A percentile compares a stretch with the other conserved stretches of the same genome.
phyloP scores from a whole-genome alignment of 2,329 filamentous ascomycete species.

The Penicillium sp. region DNA sequence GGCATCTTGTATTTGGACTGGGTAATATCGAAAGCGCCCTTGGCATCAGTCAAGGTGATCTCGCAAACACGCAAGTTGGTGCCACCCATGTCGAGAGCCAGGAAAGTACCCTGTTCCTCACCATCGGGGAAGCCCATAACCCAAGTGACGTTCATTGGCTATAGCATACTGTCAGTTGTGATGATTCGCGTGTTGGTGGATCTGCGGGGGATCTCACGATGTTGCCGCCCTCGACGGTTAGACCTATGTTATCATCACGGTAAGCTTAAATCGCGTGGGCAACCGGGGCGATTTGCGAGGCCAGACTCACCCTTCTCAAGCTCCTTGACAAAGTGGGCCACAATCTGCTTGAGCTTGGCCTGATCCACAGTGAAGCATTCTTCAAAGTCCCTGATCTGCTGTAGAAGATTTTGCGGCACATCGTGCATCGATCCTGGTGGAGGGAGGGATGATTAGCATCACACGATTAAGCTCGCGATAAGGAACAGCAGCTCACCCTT shows the following conservation, averaged over 20 bases:
- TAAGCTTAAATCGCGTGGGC: not conserved
- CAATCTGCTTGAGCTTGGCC: slow-evolving; percentile 83
- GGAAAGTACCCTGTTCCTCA: slow-evolving; percentile 80
- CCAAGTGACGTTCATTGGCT: slow-evolving; percentile 99
- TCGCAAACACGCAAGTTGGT: slow-evolving; percentile 95
- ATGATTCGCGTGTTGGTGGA: not conserved
- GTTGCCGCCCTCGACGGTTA: slow-evolving; percentile 83
- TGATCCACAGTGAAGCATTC: slow-evolving; percentile 76
- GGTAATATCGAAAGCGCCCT: slow-evolving; percentile 89
- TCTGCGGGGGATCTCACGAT: slow-evolving; percentile 64
- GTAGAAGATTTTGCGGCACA: slow-evolving; percentile 78
- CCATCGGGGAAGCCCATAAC: slow-evolving; percentile 88
- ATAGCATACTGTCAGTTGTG: not conserved
- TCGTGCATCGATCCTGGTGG: slow-evolving; percentile 80
- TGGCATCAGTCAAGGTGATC: slow-evolving; percentile 81
- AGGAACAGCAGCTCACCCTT: slow-evolving; percentile 63
- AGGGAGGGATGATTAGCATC: slow-evolving; percentile 5
- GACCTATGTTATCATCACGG: slow-evolving; percentile 52
- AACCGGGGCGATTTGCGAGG: not conserved
- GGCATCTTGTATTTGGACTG: slow-evolving; percentile 97
- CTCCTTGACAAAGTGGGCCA: slow-evolving; percentile 84
- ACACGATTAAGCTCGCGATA: slow-evolving; percentile 1
- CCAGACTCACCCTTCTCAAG: slow-evolving; percentile 71
- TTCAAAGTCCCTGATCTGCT: slow-evolving; percentile 82
- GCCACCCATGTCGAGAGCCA: slow-evolving; percentile 93